phyloP scores from a whole-genome alignment of 2,329 filamentous ascomycete species.

The Diaporthe humulicola region DNA sequence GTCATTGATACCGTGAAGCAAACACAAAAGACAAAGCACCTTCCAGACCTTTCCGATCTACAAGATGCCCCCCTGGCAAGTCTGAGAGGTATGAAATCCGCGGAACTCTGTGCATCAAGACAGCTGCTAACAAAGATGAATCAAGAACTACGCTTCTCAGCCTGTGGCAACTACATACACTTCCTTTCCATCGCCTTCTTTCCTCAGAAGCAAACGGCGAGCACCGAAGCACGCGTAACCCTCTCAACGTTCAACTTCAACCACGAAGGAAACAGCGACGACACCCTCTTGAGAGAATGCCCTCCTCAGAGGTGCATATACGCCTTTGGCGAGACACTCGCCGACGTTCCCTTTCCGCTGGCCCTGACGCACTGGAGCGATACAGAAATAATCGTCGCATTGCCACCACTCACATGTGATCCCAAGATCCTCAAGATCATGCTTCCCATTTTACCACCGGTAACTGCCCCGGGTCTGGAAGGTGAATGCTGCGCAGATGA shows the following conservation, averaged over 20 bases:
- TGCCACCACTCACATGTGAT: constrained; percentile 19
- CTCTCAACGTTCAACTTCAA: neutral
- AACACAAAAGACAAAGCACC: neutral
- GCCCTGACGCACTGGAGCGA: constrained; percentile 25
- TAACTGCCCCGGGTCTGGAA: neutral
- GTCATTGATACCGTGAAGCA: neutral
- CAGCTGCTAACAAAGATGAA: neutral
- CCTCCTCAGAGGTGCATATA: neutral
- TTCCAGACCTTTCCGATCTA: neutral
- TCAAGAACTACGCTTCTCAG: constrained; percentile 17
- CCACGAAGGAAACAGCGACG: neutral
- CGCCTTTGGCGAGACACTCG: constrained; percentile 1
- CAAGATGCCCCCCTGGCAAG: neutral
- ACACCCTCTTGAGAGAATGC: neutral
- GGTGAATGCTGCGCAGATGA: neutral
- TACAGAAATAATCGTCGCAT: constrained; percentile 5
- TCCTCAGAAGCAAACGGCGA: neutral
- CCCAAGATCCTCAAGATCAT: constrained; percentile 19
- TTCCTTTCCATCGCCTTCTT: constrained; percentile 13
- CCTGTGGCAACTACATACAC: constrained; percentile 17
- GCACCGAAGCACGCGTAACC: neutral
- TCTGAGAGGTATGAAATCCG: neutral
- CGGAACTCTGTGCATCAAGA: no score
- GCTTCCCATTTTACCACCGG: neutral
- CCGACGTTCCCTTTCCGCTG: neutral